Evolutionary conservation across 495 filamentous ascomycete genomes (phyloP).

Genomic region (Talaromyces wortmannii): DNA sequence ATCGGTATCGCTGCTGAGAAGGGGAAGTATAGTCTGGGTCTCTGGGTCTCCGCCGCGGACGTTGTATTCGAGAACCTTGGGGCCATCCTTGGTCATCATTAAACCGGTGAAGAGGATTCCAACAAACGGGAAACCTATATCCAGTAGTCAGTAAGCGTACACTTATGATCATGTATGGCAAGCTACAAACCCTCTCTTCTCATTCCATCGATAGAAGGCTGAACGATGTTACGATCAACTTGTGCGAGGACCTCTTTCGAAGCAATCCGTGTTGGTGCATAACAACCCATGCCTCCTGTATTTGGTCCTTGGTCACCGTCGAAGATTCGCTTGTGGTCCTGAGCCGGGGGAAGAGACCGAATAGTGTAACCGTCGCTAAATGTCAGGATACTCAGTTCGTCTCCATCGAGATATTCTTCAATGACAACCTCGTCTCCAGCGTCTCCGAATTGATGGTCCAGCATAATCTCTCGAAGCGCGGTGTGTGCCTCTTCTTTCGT

Average conservation of each 20-base stretch:
- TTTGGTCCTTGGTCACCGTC: slow-evolving; percentile 91
- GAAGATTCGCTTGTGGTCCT: slow-evolving; percentile 92
- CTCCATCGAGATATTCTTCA: slow-evolving; percentile 87
- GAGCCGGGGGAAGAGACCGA: slow-evolving; percentile 78
- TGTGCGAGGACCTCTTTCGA: slow-evolving; percentile 65
- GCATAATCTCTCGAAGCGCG: slow-evolving; percentile 84
- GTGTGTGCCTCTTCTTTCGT: slow-evolving; percentile 74
- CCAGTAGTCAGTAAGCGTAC: background rate
- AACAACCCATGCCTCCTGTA: slow-evolving; percentile 97
- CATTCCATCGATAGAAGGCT: slow-evolving; percentile 90
- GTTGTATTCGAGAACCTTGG: slow-evolving; percentile 93
- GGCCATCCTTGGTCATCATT: slow-evolving; percentile 86
- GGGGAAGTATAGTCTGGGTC: slow-evolving; percentile 83
- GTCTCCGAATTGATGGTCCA: slow-evolving; percentile 75
- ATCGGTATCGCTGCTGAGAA: slow-evolving; percentile 75
- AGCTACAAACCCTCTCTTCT: slow-evolving; percentile 53
- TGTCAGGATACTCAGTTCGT: slow-evolving; percentile 85
- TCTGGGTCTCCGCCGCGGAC: slow-evolving; percentile 95
- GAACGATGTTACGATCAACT: slow-evolving; percentile 74
- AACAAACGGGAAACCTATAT: slow-evolving; percentile 58
- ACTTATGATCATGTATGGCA: slow-evolving; percentile 8
- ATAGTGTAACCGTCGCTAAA: slow-evolving; percentile 89
- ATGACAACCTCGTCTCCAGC: slow-evolving; percentile 93
- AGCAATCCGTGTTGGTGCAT: slow-evolving; percentile 82
- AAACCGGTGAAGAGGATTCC: slow-evolving; percentile 92